Conservation (phyloP, 768 basidiomycete species). For the Xerocomellus amylosporus region DNA sequence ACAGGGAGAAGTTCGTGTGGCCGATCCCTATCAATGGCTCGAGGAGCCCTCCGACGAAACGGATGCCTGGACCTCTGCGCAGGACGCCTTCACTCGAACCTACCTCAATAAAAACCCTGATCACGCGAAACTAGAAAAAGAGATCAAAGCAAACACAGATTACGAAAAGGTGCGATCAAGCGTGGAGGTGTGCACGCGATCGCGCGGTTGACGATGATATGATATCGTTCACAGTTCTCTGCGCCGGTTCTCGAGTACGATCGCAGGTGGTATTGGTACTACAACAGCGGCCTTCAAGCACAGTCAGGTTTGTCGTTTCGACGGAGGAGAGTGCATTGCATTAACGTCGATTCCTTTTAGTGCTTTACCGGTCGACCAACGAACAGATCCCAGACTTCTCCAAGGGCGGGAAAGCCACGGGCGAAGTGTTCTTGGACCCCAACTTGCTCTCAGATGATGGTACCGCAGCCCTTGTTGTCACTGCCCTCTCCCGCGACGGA, state of each 20-base stretch:
- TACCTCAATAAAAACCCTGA: constrained; percentile 67
- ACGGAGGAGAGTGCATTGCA: neutral
- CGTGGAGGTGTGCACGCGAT: neutral
- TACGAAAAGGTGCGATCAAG: constrained; percentile 43
- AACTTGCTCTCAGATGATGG: constrained; percentile 74
- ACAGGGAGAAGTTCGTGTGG: constrained; percentile 58
- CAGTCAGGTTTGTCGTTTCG: constrained; percentile 43
- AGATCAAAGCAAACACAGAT: constrained; percentile 53
- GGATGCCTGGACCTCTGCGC: constrained; percentile 58
- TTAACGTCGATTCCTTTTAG: constrained; percentile 31
- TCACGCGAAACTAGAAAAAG: constrained; percentile 53
- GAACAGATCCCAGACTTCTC: constrained; percentile 53
- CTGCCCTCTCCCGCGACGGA: constrained; percentile 62
- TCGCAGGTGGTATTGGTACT: constrained; percentile 76
- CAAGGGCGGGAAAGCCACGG: constrained; percentile 40
- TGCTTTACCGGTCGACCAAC: constrained; percentile 59
- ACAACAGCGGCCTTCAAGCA: constrained; percentile 74
- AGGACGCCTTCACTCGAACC: constrained; percentile 54
- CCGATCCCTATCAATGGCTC: constrained; percentile 76
- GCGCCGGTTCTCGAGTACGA: constrained; percentile 61
- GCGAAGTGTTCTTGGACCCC: constrained; percentile 80
- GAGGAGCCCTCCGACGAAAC: constrained; percentile 64
- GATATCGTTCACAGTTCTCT: constrained; percentile 47
- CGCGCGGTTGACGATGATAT: neutral
- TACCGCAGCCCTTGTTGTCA: constrained; percentile 58